Base-by-base conservation (phyloP, 2,329 filamentous ascomycete genomes). In the Xylaria sp. region DNA sequence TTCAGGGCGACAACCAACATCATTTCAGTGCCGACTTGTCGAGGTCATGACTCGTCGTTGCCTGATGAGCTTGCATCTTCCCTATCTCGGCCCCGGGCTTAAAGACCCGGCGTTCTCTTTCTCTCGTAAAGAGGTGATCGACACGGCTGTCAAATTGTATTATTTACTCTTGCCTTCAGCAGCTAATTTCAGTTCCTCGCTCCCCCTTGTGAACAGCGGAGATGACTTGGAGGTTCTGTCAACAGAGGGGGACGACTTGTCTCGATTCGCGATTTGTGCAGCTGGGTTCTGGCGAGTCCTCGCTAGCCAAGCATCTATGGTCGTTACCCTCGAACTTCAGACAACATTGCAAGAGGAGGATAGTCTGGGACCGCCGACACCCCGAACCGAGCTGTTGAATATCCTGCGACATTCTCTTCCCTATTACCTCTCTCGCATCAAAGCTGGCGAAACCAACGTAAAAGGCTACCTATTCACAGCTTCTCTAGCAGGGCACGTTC, bases 31-130 rank as follows among this genome's bases (percentile, higher is more conserved):
- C 5, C 80, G 81, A 3, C 70, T 84, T 0, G 72, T 86, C 5
- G 83, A 88, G 31, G 79, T 86, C 47, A 74, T 87, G 25, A 80
- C 88, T 66, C 81, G 84, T 29, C 84, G 86, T 9, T 88, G 86
- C 70, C 74, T 89, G 2, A 78, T 86, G 5, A 79, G 83, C 0
- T 79, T 91, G 0, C 88, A 91, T 71, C 78, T 85, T 2, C 85
- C 85, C 0, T 88, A 82, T 71, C 82, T 84, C 29, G 74, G 74
- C 0, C 72, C 77, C 0, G 77, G 82, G 1, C 74, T 82, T 1
- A 74, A 74, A 0, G 78, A 85, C 4, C 77, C 82, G 0, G 72
- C 78, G 2, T 87, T 83, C 65, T 83, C 84, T 0, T 87, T 82
- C 66, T 86, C 86, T 0, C 76, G 84, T 0, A 84, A 82, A 49